These are phyloP conservation scores for Lactarius akahatsu DNA, from an alignment of 768 basidiomycete genomes.

Conservation along the genomic window DNA sequence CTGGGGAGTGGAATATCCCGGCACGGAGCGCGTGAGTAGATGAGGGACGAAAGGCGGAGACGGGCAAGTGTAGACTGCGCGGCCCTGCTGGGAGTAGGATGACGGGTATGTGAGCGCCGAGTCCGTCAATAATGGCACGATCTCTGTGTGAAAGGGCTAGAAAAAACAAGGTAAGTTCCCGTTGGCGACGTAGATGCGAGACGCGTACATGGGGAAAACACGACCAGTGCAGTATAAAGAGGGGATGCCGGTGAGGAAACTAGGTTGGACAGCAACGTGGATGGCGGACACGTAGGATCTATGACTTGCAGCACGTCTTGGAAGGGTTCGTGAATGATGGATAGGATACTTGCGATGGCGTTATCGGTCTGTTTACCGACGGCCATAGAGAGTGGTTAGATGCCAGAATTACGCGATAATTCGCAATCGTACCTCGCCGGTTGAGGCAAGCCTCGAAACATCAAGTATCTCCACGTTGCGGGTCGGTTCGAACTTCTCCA, in stretches of 20 bases:
- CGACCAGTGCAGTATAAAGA: slow-evolving; percentile 58
- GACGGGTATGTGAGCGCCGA: slow-evolving; percentile 56
- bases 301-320: slow-evolving; percentile 52
- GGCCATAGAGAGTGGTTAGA: slow-evolving; percentile 1
- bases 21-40: slow-evolving; percentile 51
- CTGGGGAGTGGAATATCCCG: slow-evolving; percentile 65
- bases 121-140: slow-evolving; percentile 40
- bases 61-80: slow-evolving; percentile 21
- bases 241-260: slow-evolving; percentile 59
- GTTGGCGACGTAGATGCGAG: not conserved
- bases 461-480: slow-evolving; percentile 64
- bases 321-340: slow-evolving; percentile 57
- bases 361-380: slow-evolving; percentile 25
- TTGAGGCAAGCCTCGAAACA: slow-evolving; percentile 46
- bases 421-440: slow-evolving; percentile 45
- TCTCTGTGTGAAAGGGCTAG: slow-evolving; percentile 30
- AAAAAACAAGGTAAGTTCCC: not conserved
- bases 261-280: slow-evolving; percentile 48
- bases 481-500: slow-evolving; percentile 63
- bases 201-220: slow-evolving; percentile 44
- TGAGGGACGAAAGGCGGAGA: slow-evolving; percentile 58
- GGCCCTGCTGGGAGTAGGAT: slow-evolving; percentile 44
- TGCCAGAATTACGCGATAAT: not conserved
- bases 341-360: slow-evolving; percentile 36
- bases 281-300: slow-evolving; percentile 53